A percentile compares a stretch with the other conserved stretches of the same genome.
phyloP scores from a whole-genome alignment of 108 stramenopile genomes.

The Cyclotella sp. region DNA sequence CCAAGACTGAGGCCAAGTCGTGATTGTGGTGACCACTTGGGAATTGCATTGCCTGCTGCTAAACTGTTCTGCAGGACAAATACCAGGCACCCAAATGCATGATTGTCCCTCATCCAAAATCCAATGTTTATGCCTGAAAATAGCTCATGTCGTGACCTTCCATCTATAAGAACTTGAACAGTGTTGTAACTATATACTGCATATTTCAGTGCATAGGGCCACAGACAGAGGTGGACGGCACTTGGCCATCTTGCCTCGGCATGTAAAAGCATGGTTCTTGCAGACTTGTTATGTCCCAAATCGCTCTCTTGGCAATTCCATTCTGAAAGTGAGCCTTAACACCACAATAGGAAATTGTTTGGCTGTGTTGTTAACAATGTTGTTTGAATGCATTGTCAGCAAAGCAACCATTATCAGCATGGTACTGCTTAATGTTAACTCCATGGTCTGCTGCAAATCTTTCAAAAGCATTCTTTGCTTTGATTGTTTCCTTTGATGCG shows the following conservation, averaged over 20 bases:
- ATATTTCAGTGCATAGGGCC: no score
- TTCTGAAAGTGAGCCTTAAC: neutral
- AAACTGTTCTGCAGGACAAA: neutral
- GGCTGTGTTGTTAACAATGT: neutral
- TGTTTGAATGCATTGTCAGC: neutral
- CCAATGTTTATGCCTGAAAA: neutral
- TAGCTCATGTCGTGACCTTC: neutral
- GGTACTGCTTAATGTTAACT: neutral
- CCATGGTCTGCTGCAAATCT: slow-evolving; percentile 37
- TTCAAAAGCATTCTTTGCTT: slow-evolving; percentile 30
- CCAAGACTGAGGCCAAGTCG: slow-evolving; percentile 51
- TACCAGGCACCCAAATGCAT: neutral
- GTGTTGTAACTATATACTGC: neutral
- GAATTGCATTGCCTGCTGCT: neutral
- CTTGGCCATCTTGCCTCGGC: neutral
- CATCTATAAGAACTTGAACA: neutral
- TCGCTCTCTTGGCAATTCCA: neutral
- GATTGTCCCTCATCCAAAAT: neutral
- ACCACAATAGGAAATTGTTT: slow-evolving; percentile 4
- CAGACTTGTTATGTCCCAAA: neutral
- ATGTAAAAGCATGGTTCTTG: neutral
- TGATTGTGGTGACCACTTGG: slow-evolving; percentile 1
- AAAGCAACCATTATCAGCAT: neutral
- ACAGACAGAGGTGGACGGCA: neutral
- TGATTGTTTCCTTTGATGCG: slow-evolving; percentile 1